Conservation (phyloP, 2,329 filamentous ascomycete genomes). For the Talaromyces atroroseus region DNA sequence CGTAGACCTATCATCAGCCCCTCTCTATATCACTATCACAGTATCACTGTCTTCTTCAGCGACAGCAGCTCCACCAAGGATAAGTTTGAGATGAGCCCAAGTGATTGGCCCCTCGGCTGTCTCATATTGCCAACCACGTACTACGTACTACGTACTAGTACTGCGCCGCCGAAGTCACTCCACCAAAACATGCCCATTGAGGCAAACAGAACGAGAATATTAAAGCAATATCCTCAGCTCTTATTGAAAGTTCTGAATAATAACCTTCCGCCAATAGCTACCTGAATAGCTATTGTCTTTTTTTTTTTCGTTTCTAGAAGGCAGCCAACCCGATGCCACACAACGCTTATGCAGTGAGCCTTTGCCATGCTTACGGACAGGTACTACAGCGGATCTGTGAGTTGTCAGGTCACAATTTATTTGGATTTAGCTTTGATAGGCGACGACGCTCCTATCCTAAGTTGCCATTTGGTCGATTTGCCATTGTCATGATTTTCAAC, state of each 20-base stretch:
- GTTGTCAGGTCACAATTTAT: slow-evolving; percentile 1
- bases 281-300: background rate
- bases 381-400: slow-evolving; percentile 7
- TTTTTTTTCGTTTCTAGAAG: slow-evolving; percentile 4
- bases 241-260: background rate
- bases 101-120: background rate
- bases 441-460: background rate
- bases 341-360: slow-evolving; percentile 5
- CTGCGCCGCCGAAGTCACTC: too few relatives aligned
- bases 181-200: background rate
- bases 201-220: background rate
- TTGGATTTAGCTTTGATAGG: background rate
- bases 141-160: background rate
- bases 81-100: background rate
- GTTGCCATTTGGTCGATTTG: background rate
- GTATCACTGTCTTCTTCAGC: background rate
- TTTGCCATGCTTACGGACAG: slow-evolving; percentile 4
- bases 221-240: background rate
- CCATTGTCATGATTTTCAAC: background rate
- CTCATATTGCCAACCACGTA: background rate
- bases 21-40: background rate
- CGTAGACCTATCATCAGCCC: background rate
- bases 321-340: slow-evolving; percentile 4
- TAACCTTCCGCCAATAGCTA: background rate
- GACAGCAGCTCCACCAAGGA: background rate